A percentile compares a stretch with the other conserved stretches of the same genome.
These are phyloP conservation scores for Cercospora berteroae DNA, from an alignment of 2,329 filamentous ascomycete genomes.

Conservation along the genomic window DNA sequence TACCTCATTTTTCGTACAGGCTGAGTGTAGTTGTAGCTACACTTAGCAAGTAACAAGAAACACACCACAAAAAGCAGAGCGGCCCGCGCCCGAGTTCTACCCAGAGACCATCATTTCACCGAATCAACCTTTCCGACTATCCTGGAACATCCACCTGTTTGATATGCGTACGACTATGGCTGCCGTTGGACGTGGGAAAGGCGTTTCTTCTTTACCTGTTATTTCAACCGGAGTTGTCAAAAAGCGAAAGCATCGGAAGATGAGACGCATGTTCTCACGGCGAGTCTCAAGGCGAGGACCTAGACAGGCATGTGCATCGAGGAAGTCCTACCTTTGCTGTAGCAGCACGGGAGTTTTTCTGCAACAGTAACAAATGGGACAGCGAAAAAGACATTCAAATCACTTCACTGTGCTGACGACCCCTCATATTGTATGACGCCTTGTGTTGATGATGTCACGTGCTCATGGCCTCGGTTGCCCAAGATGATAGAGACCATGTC, in stretches of 20 bases:
- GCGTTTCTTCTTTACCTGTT: not conserved
- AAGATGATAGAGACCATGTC: not conserved
- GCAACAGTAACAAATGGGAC: slow-evolving; percentile 2
- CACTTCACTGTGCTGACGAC: slow-evolving; percentile 15
- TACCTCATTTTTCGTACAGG: not conserved
- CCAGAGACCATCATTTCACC: not conserved
- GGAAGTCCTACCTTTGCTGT: slow-evolving; percentile 4
- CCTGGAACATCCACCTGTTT: not conserved
- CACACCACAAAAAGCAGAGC: slow-evolving; percentile 1
- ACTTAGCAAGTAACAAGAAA: slow-evolving; percentile 9
- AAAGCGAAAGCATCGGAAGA: slow-evolving; percentile 1
- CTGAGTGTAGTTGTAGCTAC: slow-evolving; percentile 13
- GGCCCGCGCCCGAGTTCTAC: not conserved
- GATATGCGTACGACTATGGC: not conserved
- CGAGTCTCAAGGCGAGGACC: slow-evolving; percentile 3
- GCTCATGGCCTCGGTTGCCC: not conserved
- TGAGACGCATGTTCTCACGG: not conserved
- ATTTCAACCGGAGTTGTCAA: not conserved
- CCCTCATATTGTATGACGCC: not conserved
- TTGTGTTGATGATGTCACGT: not conserved
- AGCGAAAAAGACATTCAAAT: slow-evolving; percentile 12
- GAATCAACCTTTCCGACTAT: not conserved
- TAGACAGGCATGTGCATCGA: slow-evolving; percentile 2
- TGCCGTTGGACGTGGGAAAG: not conserved
- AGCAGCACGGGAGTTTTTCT: not conserved